These are phyloP conservation scores for Irpex lacteus DNA, from an alignment of 1,284 basidiomycete species.

Conservation along the genomic window DNA sequence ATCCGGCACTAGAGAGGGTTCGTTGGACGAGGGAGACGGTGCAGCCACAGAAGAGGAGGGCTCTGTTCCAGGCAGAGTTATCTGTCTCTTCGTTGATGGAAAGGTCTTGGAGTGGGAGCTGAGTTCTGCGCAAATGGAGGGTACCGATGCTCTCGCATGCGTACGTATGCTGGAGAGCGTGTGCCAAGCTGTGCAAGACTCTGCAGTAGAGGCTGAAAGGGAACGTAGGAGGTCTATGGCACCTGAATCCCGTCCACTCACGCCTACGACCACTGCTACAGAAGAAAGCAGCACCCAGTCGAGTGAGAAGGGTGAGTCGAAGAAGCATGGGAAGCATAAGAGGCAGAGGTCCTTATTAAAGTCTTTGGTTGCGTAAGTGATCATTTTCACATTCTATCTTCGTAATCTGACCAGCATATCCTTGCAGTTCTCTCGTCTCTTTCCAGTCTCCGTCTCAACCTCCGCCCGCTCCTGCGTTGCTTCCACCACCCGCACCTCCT, in stretches of 20 bases:
- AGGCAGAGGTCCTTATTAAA: conserved; percentile 65
- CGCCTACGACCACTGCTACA: conserved; percentile 6
- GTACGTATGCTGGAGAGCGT: conserved; percentile 46
- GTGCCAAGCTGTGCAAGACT: conserved; percentile 49
- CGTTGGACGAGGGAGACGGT: background rate
- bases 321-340: conserved; percentile 40
- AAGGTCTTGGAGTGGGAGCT: conserved; percentile 47
- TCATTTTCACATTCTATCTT: background rate
- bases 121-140: conserved; percentile 13
- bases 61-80: conserved; percentile 23
- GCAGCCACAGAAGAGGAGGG: background rate
- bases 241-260: background rate
- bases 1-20: conserved; percentile 22
- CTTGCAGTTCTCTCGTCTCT: conserved; percentile 11
- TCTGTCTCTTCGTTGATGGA: conserved; percentile 58
- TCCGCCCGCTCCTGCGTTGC: conserved; percentile 23
- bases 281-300: background rate
- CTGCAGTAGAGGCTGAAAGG: conserved; percentile 35
- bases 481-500: conserved; percentile 18
- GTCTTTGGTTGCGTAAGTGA: conserved; percentile 60
- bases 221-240: conserved; percentile 27
- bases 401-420: background rate
- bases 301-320: background rate
- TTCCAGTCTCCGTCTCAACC: conserved; percentile 13
- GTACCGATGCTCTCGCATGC: conserved; percentile 30